Base-by-base conservation (phyloP, 1,284 basidiomycete species). In the Naganishia sp. region DNA sequence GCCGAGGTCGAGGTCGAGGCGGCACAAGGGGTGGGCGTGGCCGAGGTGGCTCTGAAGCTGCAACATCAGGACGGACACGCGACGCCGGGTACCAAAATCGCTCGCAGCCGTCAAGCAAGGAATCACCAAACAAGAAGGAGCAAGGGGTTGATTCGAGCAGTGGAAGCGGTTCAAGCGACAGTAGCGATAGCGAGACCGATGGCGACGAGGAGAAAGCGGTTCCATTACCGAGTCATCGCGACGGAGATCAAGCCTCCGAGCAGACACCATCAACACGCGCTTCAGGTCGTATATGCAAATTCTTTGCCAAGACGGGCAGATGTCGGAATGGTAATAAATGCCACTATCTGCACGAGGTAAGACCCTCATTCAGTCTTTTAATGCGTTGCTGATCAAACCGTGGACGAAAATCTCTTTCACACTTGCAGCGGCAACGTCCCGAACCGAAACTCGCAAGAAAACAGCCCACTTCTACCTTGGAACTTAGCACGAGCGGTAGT, bases 281-380 rank as follows among this genome's bases (percentile, higher is more conserved):
- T 49, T 49, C 33, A 44, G 57, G 56, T 23, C 42, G 49, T 1
- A 50, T 75, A 10, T 79, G 78, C 70, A 73, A 70, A 48, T 75
- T 72, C 68, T 80, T 75, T 63, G 71, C 70, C 1, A 70, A 71
- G 63, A 71, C 59, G 42, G 79, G 76, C 3, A 68, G 66, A 60
- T 80, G 79, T 65, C 70, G 70, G 48, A 67, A 72, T 59, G 77
- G 77, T 1, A 69, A 71, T 6, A 70, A 64, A 55, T 80, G 79
- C 63, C 69, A 67, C 10, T 75, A 73, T 53, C 63, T 70, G 3
- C 79, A 78, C 69, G 59, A 55, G 31, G 72, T 74, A 54, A 59
- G 36, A 7, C 36, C 36, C 71, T 69, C 25, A n/a, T n/a, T 25
- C 13, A 15, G 10, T n/a, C 39, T 33, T 4, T 21, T 49, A 13